phyloP scores from a whole-genome alignment of 768 basidiomycete genomes.

The Amanita brunnescens region DNA sequence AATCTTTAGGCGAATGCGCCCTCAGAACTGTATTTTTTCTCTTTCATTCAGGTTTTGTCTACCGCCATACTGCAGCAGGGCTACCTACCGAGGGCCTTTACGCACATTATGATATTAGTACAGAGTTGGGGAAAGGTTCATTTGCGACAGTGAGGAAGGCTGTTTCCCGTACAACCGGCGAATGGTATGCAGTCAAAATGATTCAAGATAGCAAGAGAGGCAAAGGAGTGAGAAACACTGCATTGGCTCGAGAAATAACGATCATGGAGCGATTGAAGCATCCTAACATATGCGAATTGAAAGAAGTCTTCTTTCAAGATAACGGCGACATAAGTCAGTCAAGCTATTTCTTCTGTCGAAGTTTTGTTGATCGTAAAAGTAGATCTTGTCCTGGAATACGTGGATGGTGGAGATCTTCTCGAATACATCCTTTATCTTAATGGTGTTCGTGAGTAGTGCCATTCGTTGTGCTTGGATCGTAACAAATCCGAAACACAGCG shows the following conservation, averaged over 20 bases:
- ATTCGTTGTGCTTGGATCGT: conserved; percentile 1
- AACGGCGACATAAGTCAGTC: conserved; percentile 48
- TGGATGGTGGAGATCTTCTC: conserved; percentile 84
- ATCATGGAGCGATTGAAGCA: conserved; percentile 75
- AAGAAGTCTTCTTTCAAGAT: conserved; percentile 67
- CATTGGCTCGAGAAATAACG: conserved; percentile 63
- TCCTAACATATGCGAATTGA: conserved; percentile 72
- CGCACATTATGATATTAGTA: conserved; percentile 54
- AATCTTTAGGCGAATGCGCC: not conserved
- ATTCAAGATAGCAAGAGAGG: conserved; percentile 47
- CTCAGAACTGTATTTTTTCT: not conserved
- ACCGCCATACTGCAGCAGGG: conserved; percentile 50
- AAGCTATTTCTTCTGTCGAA: conserved; percentile 12
- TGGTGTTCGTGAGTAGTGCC: conserved; percentile 46
- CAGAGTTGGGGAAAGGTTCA: conserved; percentile 80
- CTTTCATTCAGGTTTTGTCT: conserved; percentile 58
- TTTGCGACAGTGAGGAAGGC: conserved; percentile 90
- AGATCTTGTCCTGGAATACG: conserved; percentile 79
- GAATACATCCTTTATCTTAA: conserved; percentile 60
- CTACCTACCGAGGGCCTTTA: conserved; percentile 46
- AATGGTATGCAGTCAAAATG: conserved; percentile 84
- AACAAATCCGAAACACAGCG: conserved; percentile 18
- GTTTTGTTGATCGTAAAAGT: conserved; percentile 10
- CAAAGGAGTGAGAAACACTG: conserved; percentile 20
- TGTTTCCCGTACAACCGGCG: conserved; percentile 58